Percentiles rank a stretch among this genome's conserved stretches.
phyloP scores from a whole-genome alignment of 768 basidiomycete genomes.

The Pleurotus ostreatus region DNA sequence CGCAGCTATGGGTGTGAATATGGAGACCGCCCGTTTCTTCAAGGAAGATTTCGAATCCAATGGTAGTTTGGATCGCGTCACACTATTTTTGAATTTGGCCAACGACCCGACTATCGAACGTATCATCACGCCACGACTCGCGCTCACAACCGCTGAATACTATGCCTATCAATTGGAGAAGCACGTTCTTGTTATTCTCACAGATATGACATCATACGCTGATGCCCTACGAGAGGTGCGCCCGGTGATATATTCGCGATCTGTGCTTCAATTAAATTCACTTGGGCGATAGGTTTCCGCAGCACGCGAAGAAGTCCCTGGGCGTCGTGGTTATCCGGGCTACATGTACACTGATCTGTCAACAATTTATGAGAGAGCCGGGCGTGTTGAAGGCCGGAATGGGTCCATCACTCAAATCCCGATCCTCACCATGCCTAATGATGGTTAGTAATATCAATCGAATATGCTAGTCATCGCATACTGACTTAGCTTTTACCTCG shows the following conservation, averaged over 20 bases:
- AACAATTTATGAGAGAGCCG: constrained; percentile 99
- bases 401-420: constrained; percentile 99
- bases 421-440: constrained; percentile 99
- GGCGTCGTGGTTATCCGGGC: constrained; percentile 97
- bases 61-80: constrained; percentile 94
- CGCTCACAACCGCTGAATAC: constrained; percentile 97
- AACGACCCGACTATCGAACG: constrained; percentile 99
- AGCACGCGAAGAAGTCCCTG: constrained; percentile 98
- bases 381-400: constrained; percentile 95
- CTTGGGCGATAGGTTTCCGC: constrained; percentile 73
- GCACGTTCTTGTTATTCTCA: constrained; percentile 98
- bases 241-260: constrained; percentile 20
- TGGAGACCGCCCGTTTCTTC: constrained; percentile 99
- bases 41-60: constrained; percentile 99
- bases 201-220: constrained; percentile 98
- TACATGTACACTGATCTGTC: constrained; percentile 99
- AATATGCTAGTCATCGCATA: constrained; percentile 2
- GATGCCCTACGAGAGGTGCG: constrained; percentile 89
- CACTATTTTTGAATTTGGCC: constrained; percentile 96
- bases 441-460: constrained; percentile 57
- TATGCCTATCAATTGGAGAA: constrained; percentile 99
- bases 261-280: constrained; percentile 14
- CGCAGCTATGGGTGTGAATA: constrained; percentile 99
- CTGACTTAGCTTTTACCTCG: constrained; percentile 9
- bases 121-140: constrained; percentile 98